A percentile compares a stretch with the other conserved stretches of the same genome.
Conservation (phyloP, 345 rosid species). For the thale cress (Arabidopsis thaliana) region TAIR10.1 NC_003076.8:26061501-26062000, state of each 20-base stretch:
- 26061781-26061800: constrained; percentile 3
- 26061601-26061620: constrained; percentile 96
- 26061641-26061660: constrained; percentile 30
- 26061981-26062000: not conserved
- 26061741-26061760: not conserved
- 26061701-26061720: too few species aligned
- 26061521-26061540: constrained; percentile 79
- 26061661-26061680: not conserved
- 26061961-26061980: not conserved
- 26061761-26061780: not conserved
- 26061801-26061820: not conserved
- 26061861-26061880: not conserved
- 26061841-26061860: constrained; percentile 7
- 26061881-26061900: not conserved
- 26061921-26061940: not conserved
- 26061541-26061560: constrained; percentile 89
- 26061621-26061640: constrained; percentile 85
- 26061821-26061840: not conserved
- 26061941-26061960: constrained; percentile 7
- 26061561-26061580: constrained; percentile 93
- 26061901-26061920: not conserved
- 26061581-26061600: constrained; percentile 78
- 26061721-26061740: not conserved
- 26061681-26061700: too few species aligned
- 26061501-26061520: constrained; percentile 73